phyloP scores from a whole-genome alignment of 2,329 filamentous ascomycete species.

The Pyrenophora graminea region DNA sequence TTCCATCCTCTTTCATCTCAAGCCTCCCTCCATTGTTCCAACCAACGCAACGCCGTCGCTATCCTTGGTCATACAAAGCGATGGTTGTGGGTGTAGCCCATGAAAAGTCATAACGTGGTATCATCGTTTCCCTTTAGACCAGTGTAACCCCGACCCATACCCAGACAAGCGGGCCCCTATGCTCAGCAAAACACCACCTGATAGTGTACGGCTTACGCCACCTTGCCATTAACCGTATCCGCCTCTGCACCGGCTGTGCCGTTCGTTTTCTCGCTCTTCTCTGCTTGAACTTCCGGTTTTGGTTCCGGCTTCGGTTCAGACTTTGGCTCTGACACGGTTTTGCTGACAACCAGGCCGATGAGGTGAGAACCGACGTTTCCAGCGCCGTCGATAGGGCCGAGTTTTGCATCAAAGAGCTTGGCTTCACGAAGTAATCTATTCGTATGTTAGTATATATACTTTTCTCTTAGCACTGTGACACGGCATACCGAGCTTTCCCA shows the following conservation, averaged over 20 bases:
- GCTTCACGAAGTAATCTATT: conserved; percentile 75
- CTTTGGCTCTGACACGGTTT: conserved; percentile 44
- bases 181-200: no score
- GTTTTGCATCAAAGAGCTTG: conserved; percentile 69
- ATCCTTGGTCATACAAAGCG: no score
- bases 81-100: no score
- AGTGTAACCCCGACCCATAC: no score
- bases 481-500: conserved; percentile 71
- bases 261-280: conserved; percentile 7
- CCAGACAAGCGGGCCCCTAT: no score
- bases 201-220: no score
- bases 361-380: conserved; percentile 73
- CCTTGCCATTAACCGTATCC: neutral
- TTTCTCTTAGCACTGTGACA: no score
- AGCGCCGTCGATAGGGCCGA: conserved; percentile 79
- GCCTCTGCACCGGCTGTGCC: neutral
- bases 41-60: no score
- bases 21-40: no score
- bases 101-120: no score
- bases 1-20: no score
- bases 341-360: conserved; percentile 65
- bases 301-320: conserved; percentile 8
- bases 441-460: conserved; percentile 2
- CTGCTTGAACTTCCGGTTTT: conserved; percentile 2
- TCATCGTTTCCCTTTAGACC: no score